phyloP scores from a whole-genome alignment of 2,329 filamentous ascomycete species.

The Trichocomaceae sp. region DNA sequence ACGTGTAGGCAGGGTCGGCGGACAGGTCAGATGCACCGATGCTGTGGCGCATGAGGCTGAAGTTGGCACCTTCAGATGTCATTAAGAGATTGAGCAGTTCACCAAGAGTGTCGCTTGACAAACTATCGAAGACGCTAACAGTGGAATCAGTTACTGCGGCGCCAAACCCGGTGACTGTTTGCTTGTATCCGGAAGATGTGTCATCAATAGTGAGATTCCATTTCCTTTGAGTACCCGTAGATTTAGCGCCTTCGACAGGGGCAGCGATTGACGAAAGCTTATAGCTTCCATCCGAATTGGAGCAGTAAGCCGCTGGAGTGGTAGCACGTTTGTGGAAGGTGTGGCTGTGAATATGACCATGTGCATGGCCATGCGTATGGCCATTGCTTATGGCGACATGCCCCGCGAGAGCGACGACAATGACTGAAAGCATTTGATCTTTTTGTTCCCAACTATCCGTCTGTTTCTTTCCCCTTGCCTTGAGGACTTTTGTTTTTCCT shows the following conservation, averaged over 20 bases:
- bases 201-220: constrained; percentile 8
- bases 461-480: not conserved
- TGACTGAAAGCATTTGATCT: constrained; percentile 1
- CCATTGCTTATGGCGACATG: constrained; percentile 2
- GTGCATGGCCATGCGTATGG: not conserved
- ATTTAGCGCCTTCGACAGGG: not conserved
- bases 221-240: not conserved
- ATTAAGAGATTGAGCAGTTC: constrained; percentile 2
- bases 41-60: constrained; percentile 7
- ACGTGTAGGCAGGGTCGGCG: constrained; percentile 6
- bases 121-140: constrained; percentile 5
- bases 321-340: constrained; percentile 4
- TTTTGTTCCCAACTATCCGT: not conserved
- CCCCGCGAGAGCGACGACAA: constrained; percentile 5
- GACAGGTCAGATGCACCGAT: constrained; percentile 9
- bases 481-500: not conserved
- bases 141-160: constrained; percentile 9
- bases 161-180: constrained; percentile 6
- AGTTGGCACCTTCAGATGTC: constrained; percentile 5
- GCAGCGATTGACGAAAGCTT: constrained; percentile 3
- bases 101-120: not conserved
- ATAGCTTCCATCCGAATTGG: constrained; percentile 3
- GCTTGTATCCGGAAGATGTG: constrained; percentile 8
- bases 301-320: constrained; percentile 8
- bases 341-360: not conserved